These are phyloP conservation scores for Blastobotrys mokoenaii DNA, from an alignment of 805 yeast species.

Conservation along the genomic window DNA sequence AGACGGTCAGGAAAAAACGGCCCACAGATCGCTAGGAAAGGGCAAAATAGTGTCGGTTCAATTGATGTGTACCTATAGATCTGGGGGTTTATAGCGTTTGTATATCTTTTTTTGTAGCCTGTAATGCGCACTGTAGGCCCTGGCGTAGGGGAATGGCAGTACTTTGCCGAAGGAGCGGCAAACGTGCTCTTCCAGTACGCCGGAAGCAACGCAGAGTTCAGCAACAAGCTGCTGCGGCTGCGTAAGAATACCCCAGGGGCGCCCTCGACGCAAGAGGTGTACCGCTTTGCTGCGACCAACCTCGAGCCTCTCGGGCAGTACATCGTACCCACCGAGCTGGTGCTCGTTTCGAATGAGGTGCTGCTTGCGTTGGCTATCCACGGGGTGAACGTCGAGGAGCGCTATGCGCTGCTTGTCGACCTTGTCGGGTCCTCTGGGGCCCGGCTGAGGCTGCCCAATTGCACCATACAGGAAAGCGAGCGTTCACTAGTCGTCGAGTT, in stretches of 20 bases:
- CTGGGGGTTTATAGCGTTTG: too few relatives aligned
- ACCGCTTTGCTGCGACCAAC: slow-evolving; percentile 20
- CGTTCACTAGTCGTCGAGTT: slow-evolving; percentile 34
- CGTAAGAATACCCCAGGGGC: slow-evolving; percentile 31
- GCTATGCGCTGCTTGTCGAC: neutral
- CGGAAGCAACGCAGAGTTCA: too few relatives aligned
- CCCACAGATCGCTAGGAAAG: too few relatives aligned
- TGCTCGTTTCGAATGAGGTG: neutral
- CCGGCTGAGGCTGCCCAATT: neutral
- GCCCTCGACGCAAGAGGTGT: slow-evolving; percentile 19
- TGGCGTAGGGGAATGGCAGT: slow-evolving; percentile 30
- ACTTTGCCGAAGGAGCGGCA: slow-evolving; percentile 43
- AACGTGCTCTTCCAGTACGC: slow-evolving; percentile 33
- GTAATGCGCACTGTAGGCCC: neutral
- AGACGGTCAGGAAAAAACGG: neutral
- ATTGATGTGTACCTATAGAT: neutral
- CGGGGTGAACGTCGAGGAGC: neutral
- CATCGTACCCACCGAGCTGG: neutral
- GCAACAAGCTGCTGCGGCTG: slow-evolving; percentile 29
- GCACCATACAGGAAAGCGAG: neutral
- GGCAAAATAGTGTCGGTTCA: too few relatives aligned
- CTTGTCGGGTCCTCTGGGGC: neutral
- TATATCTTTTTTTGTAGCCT: too few relatives aligned
- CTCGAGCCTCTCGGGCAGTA: neutral
- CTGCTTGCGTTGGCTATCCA: neutral